Percentiles rank a stretch among this genome's conserved stretches.
Evolutionary conservation across 768 basidiomycete genomes (phyloP).

Genomic region (Hebeloma cylindrosporum): DNA sequence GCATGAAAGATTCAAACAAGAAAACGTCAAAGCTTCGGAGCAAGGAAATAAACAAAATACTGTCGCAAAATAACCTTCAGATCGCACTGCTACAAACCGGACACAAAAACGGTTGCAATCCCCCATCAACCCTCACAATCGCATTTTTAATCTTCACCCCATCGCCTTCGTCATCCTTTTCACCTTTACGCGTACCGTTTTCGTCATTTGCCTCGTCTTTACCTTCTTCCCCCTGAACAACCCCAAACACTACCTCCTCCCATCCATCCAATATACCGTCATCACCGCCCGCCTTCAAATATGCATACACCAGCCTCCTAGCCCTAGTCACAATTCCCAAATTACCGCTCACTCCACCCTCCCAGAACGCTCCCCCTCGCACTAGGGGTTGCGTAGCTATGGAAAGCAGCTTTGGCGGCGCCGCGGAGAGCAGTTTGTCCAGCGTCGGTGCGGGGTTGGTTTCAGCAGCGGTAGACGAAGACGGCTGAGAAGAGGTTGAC

Average conservation of each 20-base stretch:
- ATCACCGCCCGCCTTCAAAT: constrained; percentile 9
- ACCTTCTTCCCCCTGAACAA: too few relatives aligned
- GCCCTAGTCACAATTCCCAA: constrained; percentile 45
- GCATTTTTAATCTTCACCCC: constrained; percentile 16
- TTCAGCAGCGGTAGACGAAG: background rate
- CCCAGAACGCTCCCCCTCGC: constrained; percentile 37
- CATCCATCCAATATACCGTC: constrained; percentile 40
- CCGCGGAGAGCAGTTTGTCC: constrained; percentile 7
- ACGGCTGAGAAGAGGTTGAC: background rate
- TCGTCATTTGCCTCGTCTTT: too few relatives aligned
- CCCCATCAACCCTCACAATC: constrained; percentile 18
- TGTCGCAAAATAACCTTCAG: constrained; percentile 16
- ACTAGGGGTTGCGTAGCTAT: constrained; percentile 56
- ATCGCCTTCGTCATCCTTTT: constrained; percentile 8
- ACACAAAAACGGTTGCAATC: constrained; percentile 36
- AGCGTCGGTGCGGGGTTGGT: constrained; percentile 9
- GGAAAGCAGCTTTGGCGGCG: constrained; percentile 40
- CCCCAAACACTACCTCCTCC: constrained; percentile 31
- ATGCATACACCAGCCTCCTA: constrained; percentile 44
- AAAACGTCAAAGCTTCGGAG: too few relatives aligned
- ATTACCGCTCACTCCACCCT: constrained; percentile 53
- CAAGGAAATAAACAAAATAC: background rate
- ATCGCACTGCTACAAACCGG: constrained; percentile 46
- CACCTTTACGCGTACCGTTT: constrained; percentile 9
- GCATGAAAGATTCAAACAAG: too few relatives aligned